phyloP scores from a whole-genome alignment of 2,329 filamentous ascomycete species.

The Immersiporthe knoxdaviesiana region DNA sequence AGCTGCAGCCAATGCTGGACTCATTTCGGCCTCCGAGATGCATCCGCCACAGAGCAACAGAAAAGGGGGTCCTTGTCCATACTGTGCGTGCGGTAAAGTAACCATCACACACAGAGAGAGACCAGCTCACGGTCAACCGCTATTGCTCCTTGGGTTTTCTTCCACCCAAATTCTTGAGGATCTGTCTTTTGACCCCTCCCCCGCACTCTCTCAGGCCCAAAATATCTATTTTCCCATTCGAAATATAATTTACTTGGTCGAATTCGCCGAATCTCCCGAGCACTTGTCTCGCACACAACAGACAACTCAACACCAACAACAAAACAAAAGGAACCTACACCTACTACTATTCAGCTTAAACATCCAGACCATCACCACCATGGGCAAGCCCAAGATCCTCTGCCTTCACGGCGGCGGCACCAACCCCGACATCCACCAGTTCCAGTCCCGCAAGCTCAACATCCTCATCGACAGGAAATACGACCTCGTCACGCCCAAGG shows the following conservation, averaged over 20 bases:
- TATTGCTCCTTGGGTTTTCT: neutral
- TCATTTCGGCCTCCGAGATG: constrained; percentile 20
- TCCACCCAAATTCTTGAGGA: neutral
- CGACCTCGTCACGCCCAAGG: constrained; percentile 21
- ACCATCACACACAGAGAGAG: neutral
- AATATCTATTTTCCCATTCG: neutral
- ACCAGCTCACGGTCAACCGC: neutral
- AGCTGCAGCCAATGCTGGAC: constrained; percentile 21
- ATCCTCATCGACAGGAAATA: constrained; percentile 18
- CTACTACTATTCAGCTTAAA: no score
- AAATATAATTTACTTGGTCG: neutral
- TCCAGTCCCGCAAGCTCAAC: constrained; percentile 24
- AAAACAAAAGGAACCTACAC: no score
- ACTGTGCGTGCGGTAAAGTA: no score
- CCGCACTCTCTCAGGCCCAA: neutral
- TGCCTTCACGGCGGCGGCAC: constrained; percentile 23
- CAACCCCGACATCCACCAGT: constrained; percentile 23
- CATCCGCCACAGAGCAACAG: neutral
- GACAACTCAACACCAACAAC: neutral
- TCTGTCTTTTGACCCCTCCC: neutral
- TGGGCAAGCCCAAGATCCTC: constrained; percentile 24
- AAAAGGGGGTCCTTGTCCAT: neutral
- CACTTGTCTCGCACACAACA: neutral
- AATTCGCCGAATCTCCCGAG: constrained; percentile 13
- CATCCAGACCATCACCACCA: neutral